phyloP scores from a whole-genome alignment of 306 rosid genomes.

The Luffa aegyptiaca region DNA sequence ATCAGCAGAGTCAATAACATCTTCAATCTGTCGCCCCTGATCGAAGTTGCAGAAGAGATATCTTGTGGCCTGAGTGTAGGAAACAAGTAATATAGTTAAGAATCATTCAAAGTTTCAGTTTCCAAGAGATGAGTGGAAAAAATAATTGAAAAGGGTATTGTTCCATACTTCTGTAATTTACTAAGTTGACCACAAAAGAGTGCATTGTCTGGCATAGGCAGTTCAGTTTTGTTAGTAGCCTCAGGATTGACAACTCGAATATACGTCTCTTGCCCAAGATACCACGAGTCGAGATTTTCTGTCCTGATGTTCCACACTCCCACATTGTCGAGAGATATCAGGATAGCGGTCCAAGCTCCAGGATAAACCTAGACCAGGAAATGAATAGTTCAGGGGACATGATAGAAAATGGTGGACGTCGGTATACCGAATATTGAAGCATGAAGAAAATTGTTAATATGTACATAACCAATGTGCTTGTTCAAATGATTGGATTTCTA shows the following conservation, averaged over 20 bases:
- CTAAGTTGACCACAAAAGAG: slow-evolving; percentile 70
- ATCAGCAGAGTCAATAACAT: slow-evolving; percentile 33
- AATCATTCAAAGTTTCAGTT: background rate
- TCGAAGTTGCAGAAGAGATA: slow-evolving; percentile 29
- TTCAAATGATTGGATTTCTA: background rate
- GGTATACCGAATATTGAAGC: background rate
- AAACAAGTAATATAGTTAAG: slow-evolving; percentile 3
- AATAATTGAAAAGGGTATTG: background rate
- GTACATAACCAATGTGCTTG: background rate
- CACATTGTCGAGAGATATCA: slow-evolving; percentile 86
- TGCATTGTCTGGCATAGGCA: slow-evolving; percentile 73
- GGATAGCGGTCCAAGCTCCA: slow-evolving; percentile 89
- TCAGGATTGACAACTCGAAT: slow-evolving; percentile 73
- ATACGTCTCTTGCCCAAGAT: slow-evolving; percentile 97
- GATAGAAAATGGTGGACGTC: background rate
- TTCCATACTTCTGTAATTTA: slow-evolving; percentile 62
- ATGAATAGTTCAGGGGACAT: background rate
- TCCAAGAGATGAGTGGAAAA: background rate
- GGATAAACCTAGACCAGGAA: slow-evolving; percentile 59
- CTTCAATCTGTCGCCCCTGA: slow-evolving; percentile 23
- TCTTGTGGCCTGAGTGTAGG: slow-evolving; percentile 56
- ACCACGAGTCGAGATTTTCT: slow-evolving; percentile 91
- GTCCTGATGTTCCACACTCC: slow-evolving; percentile 90
- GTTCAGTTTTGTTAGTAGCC: slow-evolving; percentile 82
- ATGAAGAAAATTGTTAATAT: background rate